phyloP scores from a whole-genome alignment of 108 stramenopile genomes.

The Conticribra guillardii region DNA sequence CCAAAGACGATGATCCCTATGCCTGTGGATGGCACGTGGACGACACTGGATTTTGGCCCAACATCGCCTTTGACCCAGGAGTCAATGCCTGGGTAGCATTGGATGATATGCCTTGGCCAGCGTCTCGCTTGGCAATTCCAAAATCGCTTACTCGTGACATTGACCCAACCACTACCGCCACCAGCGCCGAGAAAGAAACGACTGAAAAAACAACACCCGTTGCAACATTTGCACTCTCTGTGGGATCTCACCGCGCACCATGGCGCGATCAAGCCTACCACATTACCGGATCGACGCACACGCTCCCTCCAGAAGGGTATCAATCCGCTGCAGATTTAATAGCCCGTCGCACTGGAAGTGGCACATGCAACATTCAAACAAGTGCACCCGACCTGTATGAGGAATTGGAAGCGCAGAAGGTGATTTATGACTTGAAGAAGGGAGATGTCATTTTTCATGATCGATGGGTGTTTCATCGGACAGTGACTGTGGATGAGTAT shows the following conservation, averaged over 20 bases:
- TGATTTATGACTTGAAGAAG: constrained; percentile 66
- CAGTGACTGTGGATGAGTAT: constrained; percentile 58
- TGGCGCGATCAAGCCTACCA: constrained; percentile 75
- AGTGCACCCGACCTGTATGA: constrained; percentile 68
- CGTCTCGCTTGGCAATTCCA: constrained; percentile 2
- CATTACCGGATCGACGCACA: constrained; percentile 65
- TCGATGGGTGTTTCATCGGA: constrained; percentile 85
- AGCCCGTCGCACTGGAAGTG: constrained; percentile 64
- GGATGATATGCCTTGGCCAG: constrained; percentile 71
- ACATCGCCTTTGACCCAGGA: constrained; percentile 38
- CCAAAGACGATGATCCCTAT: constrained; percentile 75
- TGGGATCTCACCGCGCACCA: constrained; percentile 67
- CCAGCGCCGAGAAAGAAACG: background rate
- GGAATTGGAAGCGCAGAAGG: constrained; percentile 75
- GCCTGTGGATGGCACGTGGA: constrained; percentile 88
- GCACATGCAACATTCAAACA: constrained; percentile 76
- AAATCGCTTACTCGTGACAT: background rate
- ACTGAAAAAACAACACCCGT: constrained; percentile 1
- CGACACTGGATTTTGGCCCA: constrained; percentile 87
- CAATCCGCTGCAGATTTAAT: constrained; percentile 65
- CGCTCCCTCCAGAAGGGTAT: constrained; percentile 68
- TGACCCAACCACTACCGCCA: background rate
- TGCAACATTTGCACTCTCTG: constrained; percentile 71
- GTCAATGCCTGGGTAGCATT: constrained; percentile 87
- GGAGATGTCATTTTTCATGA: constrained; percentile 81